Evolutionary conservation across 345 rosid species (phyloP), one percentile per base, ranked within the genome.

Genomic region (Camelina hispida): DNA sequence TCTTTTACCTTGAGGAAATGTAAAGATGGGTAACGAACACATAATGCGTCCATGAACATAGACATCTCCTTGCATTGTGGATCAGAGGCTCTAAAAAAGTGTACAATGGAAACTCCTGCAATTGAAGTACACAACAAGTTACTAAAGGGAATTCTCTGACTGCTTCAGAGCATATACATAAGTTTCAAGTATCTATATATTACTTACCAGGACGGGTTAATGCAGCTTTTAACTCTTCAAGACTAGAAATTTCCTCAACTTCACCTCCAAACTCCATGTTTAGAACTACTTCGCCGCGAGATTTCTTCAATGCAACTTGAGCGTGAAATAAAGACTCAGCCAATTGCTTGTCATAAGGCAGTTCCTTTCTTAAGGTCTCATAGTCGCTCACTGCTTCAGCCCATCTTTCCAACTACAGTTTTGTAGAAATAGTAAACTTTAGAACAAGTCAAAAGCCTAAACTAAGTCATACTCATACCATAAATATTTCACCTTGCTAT

Each of bases 181-280:
- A 71, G 20, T 11, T 34, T 34, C n/a, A 52, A 12, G 0, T 7
- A 55, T 47, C 15, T 9, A 23, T 23, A 59, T 20, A 20, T 50
- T 14, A 44, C 71, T 76, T 57, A 91, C 99, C 95, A 3, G 94
- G 91, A 42, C 86, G 81, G 55, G 95, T 89, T 58, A 93, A 51
- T 57, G 96, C 96, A 62, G 93, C 91, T 81, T 75, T 85, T 76
- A 96, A 89, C 84, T 87, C 94, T 75, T 89, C 96, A 64, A 85
- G 81, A 44, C 84, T 85, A 32, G 68, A 69, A n/a, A 88, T 86
- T 76, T 86, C 84, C 84, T 91, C 99, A 54, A 96, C 99, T 78
- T 89, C 97, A 59, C 98, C 93, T 25, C 98, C 97, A 73, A 96
- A 96, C 79, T 93, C 89, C 97, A 96, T 82, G 81, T 96, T 91